Conservation (phyloP, 441 rosid genomes). For the Theobroma grandiflorum region DNA sequence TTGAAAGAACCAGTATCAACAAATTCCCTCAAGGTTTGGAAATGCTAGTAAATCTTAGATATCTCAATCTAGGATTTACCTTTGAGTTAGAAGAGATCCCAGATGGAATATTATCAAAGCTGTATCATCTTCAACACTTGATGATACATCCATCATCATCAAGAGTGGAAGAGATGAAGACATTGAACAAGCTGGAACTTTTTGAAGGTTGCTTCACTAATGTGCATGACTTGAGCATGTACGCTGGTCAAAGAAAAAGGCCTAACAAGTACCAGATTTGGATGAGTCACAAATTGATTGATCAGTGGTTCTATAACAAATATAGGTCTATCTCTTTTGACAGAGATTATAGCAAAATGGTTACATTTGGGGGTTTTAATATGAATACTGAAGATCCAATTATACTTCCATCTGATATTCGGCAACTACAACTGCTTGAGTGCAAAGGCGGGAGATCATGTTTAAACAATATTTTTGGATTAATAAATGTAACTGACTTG, state of each 20-base stretch:
- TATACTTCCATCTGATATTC: not conserved
- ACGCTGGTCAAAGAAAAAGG: too few species aligned
- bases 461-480: not conserved
- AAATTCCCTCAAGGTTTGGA: not conserved
- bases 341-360: not conserved
- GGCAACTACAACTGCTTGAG: fast-evolving
- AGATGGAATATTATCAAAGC: not conserved
- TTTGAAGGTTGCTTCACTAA: not conserved
- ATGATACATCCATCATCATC: not conserved
- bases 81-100: not conserved
- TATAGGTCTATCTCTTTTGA: too few species aligned
- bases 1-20: not conserved
- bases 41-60: not conserved
- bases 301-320: too few species aligned
- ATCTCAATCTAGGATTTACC: not conserved
- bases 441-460: not conserved
- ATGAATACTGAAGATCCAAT: too few species aligned
- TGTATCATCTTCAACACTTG: not conserved
- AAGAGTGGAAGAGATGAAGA: not conserved
- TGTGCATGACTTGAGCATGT: too few species aligned
- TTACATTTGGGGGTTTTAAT: not conserved
- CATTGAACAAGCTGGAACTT: not conserved
- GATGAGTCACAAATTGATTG: too few species aligned
- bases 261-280: too few species aligned
- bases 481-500: not conserved